A percentile compares a stretch with the other conserved stretches of the same genome.
Evolutionary conservation across 1,139 yeast genomes (phyloP).

Genomic region (Kodamaea anthophila): DNA sequence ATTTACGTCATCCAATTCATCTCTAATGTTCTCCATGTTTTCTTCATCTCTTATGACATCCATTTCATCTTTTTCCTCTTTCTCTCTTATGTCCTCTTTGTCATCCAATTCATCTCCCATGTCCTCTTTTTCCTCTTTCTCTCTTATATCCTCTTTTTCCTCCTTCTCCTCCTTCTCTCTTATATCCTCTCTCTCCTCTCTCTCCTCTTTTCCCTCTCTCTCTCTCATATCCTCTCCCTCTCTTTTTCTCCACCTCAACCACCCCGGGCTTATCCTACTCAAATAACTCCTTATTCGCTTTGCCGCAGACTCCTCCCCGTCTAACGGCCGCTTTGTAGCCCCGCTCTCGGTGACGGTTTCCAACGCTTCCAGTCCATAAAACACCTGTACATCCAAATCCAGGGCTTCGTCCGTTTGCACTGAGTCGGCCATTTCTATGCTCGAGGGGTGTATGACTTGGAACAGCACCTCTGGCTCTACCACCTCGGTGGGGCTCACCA

Average conservation of each 20-base stretch:
- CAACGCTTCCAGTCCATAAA: too few species aligned
- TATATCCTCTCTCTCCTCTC: too few species aligned
- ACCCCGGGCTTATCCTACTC: too few species aligned
- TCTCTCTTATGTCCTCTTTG: neutral
- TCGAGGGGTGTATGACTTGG: neutral
- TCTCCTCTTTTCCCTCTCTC: too few species aligned
- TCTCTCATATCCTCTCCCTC: too few species aligned
- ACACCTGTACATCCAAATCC: too few species aligned
- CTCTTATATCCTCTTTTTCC: neutral
- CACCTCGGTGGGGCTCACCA: conserved; percentile 1
- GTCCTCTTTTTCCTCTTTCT: neutral
- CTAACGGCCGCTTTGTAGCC: neutral
- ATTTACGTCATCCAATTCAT: neutral
- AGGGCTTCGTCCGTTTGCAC: too few species aligned
- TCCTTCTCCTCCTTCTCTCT: neutral
- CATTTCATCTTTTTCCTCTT: neutral
- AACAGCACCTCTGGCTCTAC: conserved; percentile 1
- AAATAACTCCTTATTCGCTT: too few species aligned
- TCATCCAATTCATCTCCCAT: neutral
- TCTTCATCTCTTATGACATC: neutral
- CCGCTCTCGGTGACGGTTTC: conserved; percentile 1
- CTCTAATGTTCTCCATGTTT: neutral
- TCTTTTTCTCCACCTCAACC: too few species aligned
- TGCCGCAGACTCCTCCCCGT: too few species aligned
- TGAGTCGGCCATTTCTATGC: conserved; percentile 2